Conservation (phyloP, 148 eudicot genomes). For the Arctostaphylos glauca region DNA sequence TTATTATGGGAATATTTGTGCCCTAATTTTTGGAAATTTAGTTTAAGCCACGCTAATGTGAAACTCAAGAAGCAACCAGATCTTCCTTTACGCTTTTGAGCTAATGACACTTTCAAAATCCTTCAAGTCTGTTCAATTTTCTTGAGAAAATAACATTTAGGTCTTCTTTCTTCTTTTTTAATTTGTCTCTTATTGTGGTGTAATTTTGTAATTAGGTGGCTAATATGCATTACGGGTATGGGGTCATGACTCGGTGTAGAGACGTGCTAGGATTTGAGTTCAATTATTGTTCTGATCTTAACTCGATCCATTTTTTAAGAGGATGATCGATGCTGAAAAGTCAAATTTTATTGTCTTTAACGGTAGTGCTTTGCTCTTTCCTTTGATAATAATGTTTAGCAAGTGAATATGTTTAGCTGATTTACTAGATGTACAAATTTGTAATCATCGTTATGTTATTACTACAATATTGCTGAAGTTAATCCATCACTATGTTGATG, state of each 20-base stretch:
- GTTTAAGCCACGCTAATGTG: conserved; percentile 29
- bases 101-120: conserved; percentile 86
- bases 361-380: conserved; percentile 35
- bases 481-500: too few relatives aligned
- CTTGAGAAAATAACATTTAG: not conserved
- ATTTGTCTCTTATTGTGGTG: not conserved
- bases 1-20: too few relatives aligned
- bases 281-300: conserved; percentile 69
- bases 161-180: not conserved
- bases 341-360: conserved; percentile 93
- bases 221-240: conserved; percentile 94
- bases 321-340: conserved; percentile 71
- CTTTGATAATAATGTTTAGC: not conserved
- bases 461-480: not conserved
- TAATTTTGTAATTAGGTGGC: conserved; percentile 53
- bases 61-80: conserved; percentile 52
- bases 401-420: not conserved
- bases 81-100: conserved; percentile 74
- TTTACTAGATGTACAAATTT: not conserved
- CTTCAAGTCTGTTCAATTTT: conserved; percentile 54
- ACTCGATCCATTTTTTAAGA: conserved; percentile 64
- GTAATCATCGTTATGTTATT: not conserved
- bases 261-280: conserved; percentile 60
- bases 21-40: conserved; percentile 28
- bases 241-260: conserved; percentile 66